Base-by-base conservation (phyloP, 257 asterid species). In the Gynochthodes officinalis region DNA sequence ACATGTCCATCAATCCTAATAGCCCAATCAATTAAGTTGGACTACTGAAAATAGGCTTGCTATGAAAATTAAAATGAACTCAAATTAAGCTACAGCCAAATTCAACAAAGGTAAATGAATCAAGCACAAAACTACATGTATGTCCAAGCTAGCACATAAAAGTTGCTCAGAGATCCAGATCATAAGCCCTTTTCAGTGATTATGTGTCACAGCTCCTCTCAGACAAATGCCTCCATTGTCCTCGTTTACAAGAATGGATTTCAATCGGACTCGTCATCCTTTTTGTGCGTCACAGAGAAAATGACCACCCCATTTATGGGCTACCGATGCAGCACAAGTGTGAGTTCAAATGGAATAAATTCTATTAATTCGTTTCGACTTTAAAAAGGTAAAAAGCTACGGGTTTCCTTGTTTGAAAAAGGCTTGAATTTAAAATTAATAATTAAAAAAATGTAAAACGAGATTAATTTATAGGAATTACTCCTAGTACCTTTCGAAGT, bases 201-300 rank as follows among this genome's bases (percentile, higher is more conserved):
- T 30, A 60, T 1, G n/a, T 25, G 43, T 32, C 19, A 39, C 13
- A 1, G 44, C 37, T 52, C 65, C 71, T 52, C 77, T 73, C 77
- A 73, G 77, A 64, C 77, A 73, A n/a, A n/a, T n/a, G n/a, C n/a
- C n/a, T n/a, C n/a, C n/a, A n/a, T n/a, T n/a, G n/a, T n/a, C n/a
- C n/a, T n/a, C n/a, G n/a, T n/a, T n/a, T n/a, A n/a, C n/a, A n/a
- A n/a, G n/a, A n/a, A n/a, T n/a, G n/a, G n/a, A 73, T 73, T 73
- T 73, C 77, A 73, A 64, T 64, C 71, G 44, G 77, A 64, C 71
- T 73, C 65, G 71, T 73, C 77, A 73, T 73, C 77, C 15, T 63
- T 50, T 35, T 72, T 64, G 64, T 49, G 50, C 77, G 52, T 73
- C 77, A 64, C 6, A 37, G 71, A 73, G 77, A 67, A 73, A 49